phyloP scores from a whole-genome alignment of 306 rosid genomes.

The Biancaea sappan region DNA sequence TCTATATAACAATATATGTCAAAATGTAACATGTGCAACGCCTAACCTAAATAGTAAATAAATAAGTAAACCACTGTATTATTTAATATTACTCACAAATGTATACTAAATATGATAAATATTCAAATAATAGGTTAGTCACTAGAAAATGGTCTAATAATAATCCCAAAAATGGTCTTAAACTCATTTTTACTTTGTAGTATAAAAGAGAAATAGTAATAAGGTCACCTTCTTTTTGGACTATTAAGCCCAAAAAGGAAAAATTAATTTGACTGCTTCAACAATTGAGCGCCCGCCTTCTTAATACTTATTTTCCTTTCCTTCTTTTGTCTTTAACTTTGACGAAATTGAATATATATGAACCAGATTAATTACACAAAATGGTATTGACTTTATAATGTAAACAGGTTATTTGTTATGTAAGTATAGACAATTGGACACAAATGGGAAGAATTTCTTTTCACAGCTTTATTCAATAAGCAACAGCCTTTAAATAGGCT shows the following conservation, averaged over 20 bases:
- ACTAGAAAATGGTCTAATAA: too few relatives aligned
- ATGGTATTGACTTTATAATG: too few relatives aligned
- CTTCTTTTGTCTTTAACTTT: not conserved
- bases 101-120: slow-evolving; percentile 13
- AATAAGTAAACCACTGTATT: not conserved
- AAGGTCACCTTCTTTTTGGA: slow-evolving; percentile 39
- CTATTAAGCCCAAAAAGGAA: not conserved
- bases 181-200: too few relatives aligned
- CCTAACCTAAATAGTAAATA: not conserved
- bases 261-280: slow-evolving; percentile 12
- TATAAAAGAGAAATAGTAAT: slow-evolving; percentile 34
- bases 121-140: too few relatives aligned
- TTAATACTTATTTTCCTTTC: not conserved
- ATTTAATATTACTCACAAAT: not conserved
- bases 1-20: too few relatives aligned
- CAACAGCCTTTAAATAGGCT: too few relatives aligned
- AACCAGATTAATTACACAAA: not conserved
- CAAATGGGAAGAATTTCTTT: too few relatives aligned
- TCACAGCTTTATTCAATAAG: too few relatives aligned
- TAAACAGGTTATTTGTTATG: too few relatives aligned
- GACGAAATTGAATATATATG: slow-evolving; percentile 24
- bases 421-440: too few relatives aligned
- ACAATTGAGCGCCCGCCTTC: slow-evolving; percentile 9
- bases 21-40: not conserved
- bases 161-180: too few relatives aligned